Evolutionary conservation across 768 basidiomycete species (phyloP), one percentile per base, ranked within the genome.

Genomic region (Antrodiella citrinella): DNA sequence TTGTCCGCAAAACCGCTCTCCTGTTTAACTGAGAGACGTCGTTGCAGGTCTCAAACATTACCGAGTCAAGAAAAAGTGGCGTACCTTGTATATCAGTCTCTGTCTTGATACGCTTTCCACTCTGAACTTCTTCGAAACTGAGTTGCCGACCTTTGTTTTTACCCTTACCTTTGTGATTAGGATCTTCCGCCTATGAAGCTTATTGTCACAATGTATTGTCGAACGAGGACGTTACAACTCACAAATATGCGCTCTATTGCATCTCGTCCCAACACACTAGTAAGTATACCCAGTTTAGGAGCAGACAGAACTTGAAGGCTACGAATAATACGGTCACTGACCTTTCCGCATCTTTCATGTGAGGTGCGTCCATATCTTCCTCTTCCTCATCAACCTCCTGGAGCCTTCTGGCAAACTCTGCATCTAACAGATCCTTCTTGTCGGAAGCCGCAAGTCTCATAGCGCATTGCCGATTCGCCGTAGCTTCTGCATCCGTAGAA

Each of bases 401-500:
- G 15, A 71, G 55, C 21, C 57, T 60, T 19, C 58, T 57, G 3
- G 70, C 70, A 50, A 70, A 71, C 52, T 68, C 69, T 4, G 64
- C 60, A 53, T 71, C 70, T 4, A 69, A 49, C 21, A 59, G 52
- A 13, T 61, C 30, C 54, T 70, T 71, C 55, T 65, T 70, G 47
- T 59, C 70, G 26, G 64, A 61, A 11, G 69, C 69, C 7, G 67
- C 67, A n/a, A 69, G 50, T 47, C 58, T 66, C 49, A 65, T 67
- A n/a, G 70, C 69, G 44, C 63, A 65, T 42, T 70, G 69, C 42
- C 51, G 47, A 39, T 65, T 64, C 11, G 61, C 59, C 4, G 60
- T 54, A 25, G 59, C 48, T 15, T 52, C 48, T 10, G 62, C 55
- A 38, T 63, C 62, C 9, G 57, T 55, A n/a, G 60, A 53, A 19